A percentile compares a stretch with the other conserved stretches of the same genome.
Evolutionary conservation across 805 yeast species (phyloP).

Genomic region (Maudiozyma bulderi): DNA sequence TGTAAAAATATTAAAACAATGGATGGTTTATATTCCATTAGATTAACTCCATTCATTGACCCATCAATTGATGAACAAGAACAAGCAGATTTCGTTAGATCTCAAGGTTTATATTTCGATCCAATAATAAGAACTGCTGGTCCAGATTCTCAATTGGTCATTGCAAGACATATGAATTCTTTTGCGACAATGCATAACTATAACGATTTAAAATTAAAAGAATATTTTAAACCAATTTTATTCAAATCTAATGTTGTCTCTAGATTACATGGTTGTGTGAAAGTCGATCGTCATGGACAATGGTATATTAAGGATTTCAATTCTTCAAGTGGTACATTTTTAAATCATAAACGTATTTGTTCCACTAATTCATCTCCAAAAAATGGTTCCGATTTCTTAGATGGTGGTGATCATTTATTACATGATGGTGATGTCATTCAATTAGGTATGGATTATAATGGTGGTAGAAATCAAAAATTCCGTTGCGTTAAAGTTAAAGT

Average conservation of each 20-base stretch:
- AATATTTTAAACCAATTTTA: slow-evolving; percentile 48
- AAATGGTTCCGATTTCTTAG: background rate
- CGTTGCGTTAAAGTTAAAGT: slow-evolving; percentile 85
- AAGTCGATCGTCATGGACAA: slow-evolving; percentile 59
- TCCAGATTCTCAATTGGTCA: slow-evolving; percentile 50
- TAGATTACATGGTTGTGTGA: slow-evolving; percentile 79
- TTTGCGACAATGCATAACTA: slow-evolving; percentile 1
- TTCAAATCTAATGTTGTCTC: slow-evolving; percentile 91
- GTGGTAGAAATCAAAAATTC: slow-evolving; percentile 84
- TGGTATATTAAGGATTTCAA: slow-evolving; percentile 83
- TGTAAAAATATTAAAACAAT: slow-evolving; percentile 1
- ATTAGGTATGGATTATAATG: slow-evolving; percentile 89
- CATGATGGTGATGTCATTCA: slow-evolving; percentile 84
- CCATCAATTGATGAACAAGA: slow-evolving; percentile 36
- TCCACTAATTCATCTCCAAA: slow-evolving; percentile 40
- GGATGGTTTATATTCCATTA: slow-evolving; percentile 33
- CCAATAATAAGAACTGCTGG: slow-evolving; percentile 75
- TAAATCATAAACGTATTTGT: slow-evolving; percentile 77
- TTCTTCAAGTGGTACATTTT: slow-evolving; percentile 87
- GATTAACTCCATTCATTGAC: slow-evolving; percentile 79
- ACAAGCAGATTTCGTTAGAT: slow-evolving; percentile 7
- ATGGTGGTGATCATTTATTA: slow-evolving; percentile 49
- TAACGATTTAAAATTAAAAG: background rate
- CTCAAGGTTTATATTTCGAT: slow-evolving; percentile 72
- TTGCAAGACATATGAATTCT: slow-evolving; percentile 20